A percentile compares a stretch with the other conserved stretches of the same genome.
phyloP scores from a whole-genome alignment of 2,329 filamentous ascomycete species.

The Laburnicola sp. region DNA sequence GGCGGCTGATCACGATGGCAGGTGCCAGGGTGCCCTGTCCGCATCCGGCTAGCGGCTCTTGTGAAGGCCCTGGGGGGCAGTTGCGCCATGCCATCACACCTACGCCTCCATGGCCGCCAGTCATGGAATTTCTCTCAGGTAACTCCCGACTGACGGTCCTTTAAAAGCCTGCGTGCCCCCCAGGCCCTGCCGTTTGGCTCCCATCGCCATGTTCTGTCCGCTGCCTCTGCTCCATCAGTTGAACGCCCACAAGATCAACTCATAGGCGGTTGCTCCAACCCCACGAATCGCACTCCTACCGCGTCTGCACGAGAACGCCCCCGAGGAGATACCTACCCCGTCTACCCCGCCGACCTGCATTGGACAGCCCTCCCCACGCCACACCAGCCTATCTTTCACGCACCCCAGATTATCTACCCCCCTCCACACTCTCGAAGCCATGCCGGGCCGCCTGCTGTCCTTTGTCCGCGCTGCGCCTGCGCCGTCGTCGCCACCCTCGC shows the following conservation, averaged over 20 bases:
- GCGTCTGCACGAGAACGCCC: conserved; percentile 11
- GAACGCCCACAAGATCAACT: conserved; percentile 43
- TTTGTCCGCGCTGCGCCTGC: conserved; percentile 39
- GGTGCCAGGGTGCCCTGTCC: conserved; percentile 25
- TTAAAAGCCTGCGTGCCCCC: conserved; percentile 27
- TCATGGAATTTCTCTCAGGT: conserved; percentile 39
- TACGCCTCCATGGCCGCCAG: conserved; percentile 26
- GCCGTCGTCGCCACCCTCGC: conserved; percentile 28
- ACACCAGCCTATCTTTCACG: conserved; percentile 19
- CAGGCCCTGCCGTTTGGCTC: conserved; percentile 1
- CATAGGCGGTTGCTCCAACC: conserved; percentile 18
- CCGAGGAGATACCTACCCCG: conserved; percentile 21
- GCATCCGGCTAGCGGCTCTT: conserved; percentile 23
- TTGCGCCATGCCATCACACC: conserved; percentile 35
- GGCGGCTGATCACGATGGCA: conserved; percentile 31
- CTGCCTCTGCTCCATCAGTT: conserved; percentile 37
- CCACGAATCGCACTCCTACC: too few relatives aligned
- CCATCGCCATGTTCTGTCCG: conserved; percentile 39
- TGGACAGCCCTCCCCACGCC: conserved; percentile 16
- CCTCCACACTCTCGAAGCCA: conserved; percentile 20
- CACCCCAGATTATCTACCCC: conserved; percentile 33
- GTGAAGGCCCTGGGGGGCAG: conserved; percentile 30
- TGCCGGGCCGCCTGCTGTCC: conserved; percentile 43
- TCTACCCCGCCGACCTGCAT: conserved; percentile 15
- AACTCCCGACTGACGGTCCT: conserved; percentile 18